phyloP scores from a whole-genome alignment of 2,329 filamentous ascomycete genomes.

The Nemania sp. region DNA sequence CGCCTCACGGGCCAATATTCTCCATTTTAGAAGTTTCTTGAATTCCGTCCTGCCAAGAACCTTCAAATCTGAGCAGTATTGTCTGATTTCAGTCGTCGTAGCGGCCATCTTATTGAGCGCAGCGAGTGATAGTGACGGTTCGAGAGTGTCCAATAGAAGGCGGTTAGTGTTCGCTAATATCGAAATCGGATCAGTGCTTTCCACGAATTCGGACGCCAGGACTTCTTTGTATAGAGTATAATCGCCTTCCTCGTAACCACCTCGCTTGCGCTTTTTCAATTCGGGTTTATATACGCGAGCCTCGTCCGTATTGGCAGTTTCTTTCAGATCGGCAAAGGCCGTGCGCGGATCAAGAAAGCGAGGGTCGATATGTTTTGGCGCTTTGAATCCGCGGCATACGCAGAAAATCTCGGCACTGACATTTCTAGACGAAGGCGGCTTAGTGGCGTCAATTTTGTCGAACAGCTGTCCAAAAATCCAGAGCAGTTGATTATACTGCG shows the following conservation, averaged over 20 bases:
- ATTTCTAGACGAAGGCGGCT: constrained; percentile 94
- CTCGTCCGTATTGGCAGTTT: constrained; percentile 91
- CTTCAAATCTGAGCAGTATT: constrained; percentile 85
- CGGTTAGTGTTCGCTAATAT: constrained; percentile 89
- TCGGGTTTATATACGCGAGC: constrained; percentile 99
- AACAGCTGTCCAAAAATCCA: constrained; percentile 99
- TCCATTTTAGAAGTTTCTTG: constrained; percentile 88
- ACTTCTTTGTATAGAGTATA: constrained; percentile 93
- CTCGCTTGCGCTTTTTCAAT: constrained; percentile 95
- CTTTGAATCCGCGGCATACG: constrained; percentile 94
- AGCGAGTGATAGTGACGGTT: constrained; percentile 85
- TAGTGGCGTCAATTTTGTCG: constrained; percentile 94
- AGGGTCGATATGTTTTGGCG: constrained; percentile 91
- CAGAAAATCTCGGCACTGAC: constrained; percentile 99
- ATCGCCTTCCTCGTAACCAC: constrained; percentile 97
- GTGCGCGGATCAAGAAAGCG: constrained; percentile 89
- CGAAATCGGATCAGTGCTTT: constrained; percentile 91
- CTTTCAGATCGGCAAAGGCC: constrained; percentile 92
- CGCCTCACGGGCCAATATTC: constrained; percentile 86
- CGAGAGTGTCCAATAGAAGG: constrained; percentile 83
- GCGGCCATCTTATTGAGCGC: constrained; percentile 88
- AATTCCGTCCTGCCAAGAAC: constrained; percentile 95
- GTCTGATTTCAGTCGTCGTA: constrained; percentile 83
- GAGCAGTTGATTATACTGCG: constrained; percentile 91
- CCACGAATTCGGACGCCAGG: constrained; percentile 90